These are phyloP conservation scores for Trichoderma sp. DNA, from an alignment of 2,329 filamentous ascomycete species.

Conservation along the genomic window DNA sequence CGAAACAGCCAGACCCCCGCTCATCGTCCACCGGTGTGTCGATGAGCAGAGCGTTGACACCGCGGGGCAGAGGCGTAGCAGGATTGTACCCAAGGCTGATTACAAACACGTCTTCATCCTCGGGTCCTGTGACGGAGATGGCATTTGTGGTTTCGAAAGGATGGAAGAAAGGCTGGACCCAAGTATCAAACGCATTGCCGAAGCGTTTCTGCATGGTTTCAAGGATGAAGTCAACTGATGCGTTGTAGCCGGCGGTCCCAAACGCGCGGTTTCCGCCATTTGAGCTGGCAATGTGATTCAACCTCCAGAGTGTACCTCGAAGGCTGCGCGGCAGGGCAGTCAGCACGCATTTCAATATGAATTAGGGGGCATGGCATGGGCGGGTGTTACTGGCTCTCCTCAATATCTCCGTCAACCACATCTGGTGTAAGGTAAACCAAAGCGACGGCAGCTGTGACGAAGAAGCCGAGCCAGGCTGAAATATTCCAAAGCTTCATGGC, in stretches of 20 bases:
- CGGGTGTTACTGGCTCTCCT: background rate
- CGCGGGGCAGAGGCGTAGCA: slow-evolving; percentile 46
- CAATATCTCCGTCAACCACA: slow-evolving; percentile 47
- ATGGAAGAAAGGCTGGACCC: slow-evolving; percentile 52
- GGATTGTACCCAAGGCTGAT: slow-evolving; percentile 52
- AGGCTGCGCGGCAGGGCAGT: slow-evolving; percentile 44
- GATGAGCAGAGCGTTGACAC: slow-evolving; percentile 42
- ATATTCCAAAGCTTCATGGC: slow-evolving; percentile 33
- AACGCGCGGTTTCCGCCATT: slow-evolving; percentile 65
- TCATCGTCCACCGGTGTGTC: slow-evolving; percentile 44
- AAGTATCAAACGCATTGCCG: slow-evolving; percentile 49
- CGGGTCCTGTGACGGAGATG: slow-evolving; percentile 51
- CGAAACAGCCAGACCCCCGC: slow-evolving; percentile 45
- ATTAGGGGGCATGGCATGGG: background rate
- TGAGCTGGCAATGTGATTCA: slow-evolving; percentile 57
- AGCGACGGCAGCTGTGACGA: slow-evolving; percentile 33
- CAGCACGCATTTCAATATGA: background rate
- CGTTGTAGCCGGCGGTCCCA: slow-evolving; percentile 61
- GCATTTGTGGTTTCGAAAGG: slow-evolving; percentile 48
- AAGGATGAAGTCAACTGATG: slow-evolving; percentile 61
- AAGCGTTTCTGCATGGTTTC: slow-evolving; percentile 48
- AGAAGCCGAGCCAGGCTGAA: slow-evolving; percentile 28
- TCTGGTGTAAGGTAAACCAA: slow-evolving; percentile 44
- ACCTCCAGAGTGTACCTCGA: slow-evolving; percentile 56
- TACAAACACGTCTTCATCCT: slow-evolving; percentile 49